Evolutionary conservation across 805 yeast species (phyloP).

Genomic region (Candida coleopterorum): DNA sequence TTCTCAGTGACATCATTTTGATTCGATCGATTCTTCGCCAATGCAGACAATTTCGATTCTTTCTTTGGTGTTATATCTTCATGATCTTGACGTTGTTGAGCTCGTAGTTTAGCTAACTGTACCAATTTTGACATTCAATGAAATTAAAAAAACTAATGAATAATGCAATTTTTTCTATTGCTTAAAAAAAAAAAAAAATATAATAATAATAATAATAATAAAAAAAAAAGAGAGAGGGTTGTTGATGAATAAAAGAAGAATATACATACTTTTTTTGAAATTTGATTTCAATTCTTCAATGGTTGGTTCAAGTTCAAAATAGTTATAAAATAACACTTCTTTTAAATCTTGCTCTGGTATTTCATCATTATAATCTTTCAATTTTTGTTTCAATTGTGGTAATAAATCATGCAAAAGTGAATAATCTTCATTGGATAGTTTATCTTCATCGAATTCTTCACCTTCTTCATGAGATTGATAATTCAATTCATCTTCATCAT

Average conservation of each 20-base stretch:
- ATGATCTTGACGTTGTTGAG: slow-evolving; percentile 9
- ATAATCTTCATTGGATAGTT: slow-evolving; percentile 36
- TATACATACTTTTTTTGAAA: slow-evolving; percentile 46
- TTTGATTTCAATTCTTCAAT: slow-evolving; percentile 40
- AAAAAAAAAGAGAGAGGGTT: slow-evolving; percentile 8
- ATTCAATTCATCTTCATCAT: slow-evolving; percentile 12
- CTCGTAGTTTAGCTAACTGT: slow-evolving; percentile 20
- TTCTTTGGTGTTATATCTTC: slow-evolving; percentile 4
- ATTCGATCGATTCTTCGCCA: slow-evolving; percentile 34
- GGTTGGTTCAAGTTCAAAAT: slow-evolving; percentile 50
- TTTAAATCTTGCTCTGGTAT: slow-evolving; percentile 49
- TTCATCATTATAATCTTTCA: slow-evolving; percentile 36
- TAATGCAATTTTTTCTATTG: neutral
- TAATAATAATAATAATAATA: neutral
- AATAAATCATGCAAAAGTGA: slow-evolving; percentile 38
- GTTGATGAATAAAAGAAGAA: slow-evolving; percentile 5
- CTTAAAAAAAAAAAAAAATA: neutral
- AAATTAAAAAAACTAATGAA: too few species aligned
- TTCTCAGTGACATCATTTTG: neutral
- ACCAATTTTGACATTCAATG: slow-evolving; percentile 20
- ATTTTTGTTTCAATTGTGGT: slow-evolving; percentile 37
- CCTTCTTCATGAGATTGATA: slow-evolving; percentile 10
- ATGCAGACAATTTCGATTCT: slow-evolving; percentile 40
- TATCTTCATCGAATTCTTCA: slow-evolving; percentile 36
- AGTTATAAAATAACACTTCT: slow-evolving; percentile 56